A percentile compares a stretch with the other conserved stretches of the same genome.
phyloP scores from a whole-genome alignment of 192 early-diverging fungal genomes.

The Gigaspora rosea region DNA sequence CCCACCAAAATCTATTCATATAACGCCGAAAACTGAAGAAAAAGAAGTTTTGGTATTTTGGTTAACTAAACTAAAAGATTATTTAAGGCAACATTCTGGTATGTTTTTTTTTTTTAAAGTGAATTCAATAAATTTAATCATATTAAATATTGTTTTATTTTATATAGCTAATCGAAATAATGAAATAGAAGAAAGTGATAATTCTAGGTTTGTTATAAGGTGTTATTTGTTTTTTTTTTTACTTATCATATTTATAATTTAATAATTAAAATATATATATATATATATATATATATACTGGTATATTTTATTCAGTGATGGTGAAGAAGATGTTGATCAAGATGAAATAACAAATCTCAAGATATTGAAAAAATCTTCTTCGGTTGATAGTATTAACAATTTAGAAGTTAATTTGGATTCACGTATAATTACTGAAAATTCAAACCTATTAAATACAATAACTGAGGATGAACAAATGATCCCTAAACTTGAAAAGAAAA shows the following conservation, averaged over 20 bases:
- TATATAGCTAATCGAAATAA: neutral
- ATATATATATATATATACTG: no score
- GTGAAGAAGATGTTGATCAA: neutral
- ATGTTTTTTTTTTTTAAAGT: neutral
- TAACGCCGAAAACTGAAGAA: constrained; percentile 21
- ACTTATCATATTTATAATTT: no score
- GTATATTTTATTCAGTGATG: neutral
- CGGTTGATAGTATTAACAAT: neutral
- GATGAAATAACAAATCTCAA: neutral
- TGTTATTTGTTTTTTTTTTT: neutral
- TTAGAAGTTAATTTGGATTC: neutral
- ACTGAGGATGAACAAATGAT: neutral
- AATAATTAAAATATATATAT: no score
- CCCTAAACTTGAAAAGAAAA: constrained; percentile 9
- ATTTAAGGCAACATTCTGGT: constrained; percentile 19
- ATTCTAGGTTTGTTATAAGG: neutral
- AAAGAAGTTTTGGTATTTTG: constrained; percentile 17
- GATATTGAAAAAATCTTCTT: neutral
- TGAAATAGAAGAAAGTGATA: constrained; percentile 11
- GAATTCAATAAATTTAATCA: neutral
- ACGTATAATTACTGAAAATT: constrained; percentile 16
- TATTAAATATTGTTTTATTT: neutral
- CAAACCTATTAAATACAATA: neutral
- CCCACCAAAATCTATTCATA: constrained; percentile 34
- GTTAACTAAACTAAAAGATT: constrained; percentile 23